phyloP scores from a whole-genome alignment of 352 stramenopile genomes.

The Globisporangium splendens region DNA sequence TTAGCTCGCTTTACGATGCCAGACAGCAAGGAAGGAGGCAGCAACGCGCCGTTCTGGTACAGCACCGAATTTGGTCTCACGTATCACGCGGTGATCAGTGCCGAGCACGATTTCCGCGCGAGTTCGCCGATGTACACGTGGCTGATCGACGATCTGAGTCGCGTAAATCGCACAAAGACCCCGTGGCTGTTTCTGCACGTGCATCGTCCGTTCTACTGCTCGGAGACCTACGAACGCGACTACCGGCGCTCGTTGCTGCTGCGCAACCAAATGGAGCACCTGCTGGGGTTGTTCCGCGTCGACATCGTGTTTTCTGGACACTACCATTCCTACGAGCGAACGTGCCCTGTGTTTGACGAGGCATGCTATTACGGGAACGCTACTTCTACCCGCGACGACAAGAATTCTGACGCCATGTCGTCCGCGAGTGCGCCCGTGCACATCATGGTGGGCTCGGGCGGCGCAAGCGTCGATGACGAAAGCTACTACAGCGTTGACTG shows the following conservation, averaged over 20 bases:
- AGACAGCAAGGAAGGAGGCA: constrained; percentile 15
- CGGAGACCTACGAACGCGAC: constrained; percentile 31
- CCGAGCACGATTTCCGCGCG: constrained; percentile 48
- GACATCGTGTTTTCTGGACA: constrained; percentile 61
- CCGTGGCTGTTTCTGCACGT: constrained; percentile 65
- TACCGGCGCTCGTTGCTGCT: constrained; percentile 42
- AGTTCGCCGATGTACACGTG: constrained; percentile 46
- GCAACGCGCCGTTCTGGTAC: constrained; percentile 62
- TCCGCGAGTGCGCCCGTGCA: constrained; percentile 41
- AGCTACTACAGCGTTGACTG: constrained; percentile 28
- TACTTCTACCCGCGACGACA: constrained; percentile 5
- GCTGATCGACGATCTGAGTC: constrained; percentile 48
- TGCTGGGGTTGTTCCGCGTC: constrained; percentile 42
- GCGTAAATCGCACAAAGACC: constrained; percentile 44
- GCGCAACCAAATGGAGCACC: constrained; percentile 42
- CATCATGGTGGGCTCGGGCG: constrained; percentile 52
- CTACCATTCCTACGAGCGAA: constrained; percentile 62
- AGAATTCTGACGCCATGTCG: no score
- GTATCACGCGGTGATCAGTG: constrained; percentile 49
- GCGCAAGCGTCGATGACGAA: constrained; percentile 29
- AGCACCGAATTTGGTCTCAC: constrained; percentile 48
- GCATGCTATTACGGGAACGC: constrained; percentile 24
- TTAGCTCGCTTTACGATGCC: constrained; percentile 77
- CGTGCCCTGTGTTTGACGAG: constrained; percentile 48
- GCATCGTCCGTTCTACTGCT: constrained; percentile 61